phyloP scores from a whole-genome alignment of 2,329 filamentous ascomycete species.

The Aspergillus neoniger region DNA sequence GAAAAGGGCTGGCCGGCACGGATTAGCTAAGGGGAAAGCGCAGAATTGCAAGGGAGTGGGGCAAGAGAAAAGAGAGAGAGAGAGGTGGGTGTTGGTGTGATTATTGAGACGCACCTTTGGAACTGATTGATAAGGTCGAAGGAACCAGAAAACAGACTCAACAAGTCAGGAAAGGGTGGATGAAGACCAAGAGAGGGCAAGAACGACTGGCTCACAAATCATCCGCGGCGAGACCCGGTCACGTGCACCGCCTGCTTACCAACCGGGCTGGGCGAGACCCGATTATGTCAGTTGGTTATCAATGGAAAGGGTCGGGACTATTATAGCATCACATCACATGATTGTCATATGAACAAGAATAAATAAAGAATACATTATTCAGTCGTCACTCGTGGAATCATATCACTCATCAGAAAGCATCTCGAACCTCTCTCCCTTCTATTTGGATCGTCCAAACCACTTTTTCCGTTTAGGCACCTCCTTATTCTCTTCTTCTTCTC shows the following conservation, averaged over 20 bases:
- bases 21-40: conserved; percentile 23
- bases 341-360: too few relatives aligned
- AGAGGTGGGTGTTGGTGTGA: too few relatives aligned
- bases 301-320: neutral
- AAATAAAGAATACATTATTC: too few relatives aligned
- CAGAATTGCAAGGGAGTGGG: too few relatives aligned
- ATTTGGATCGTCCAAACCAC: conserved; percentile 33
- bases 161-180: neutral
- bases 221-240: conserved; percentile 18
- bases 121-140: conserved; percentile 1
- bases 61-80: too few relatives aligned
- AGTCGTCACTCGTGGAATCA: neutral
- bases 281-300: conserved; percentile 16
- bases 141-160: conserved; percentile 5
- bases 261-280: conserved; percentile 24
- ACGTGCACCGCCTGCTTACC: conserved; percentile 21
- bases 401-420: neutral
- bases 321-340: neutral
- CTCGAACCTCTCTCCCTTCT: conserved; percentile 15
- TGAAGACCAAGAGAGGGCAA: too few relatives aligned
- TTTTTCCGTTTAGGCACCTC: conserved; percentile 27
- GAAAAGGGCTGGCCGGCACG: conserved; percentile 17
- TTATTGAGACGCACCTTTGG: neutral
- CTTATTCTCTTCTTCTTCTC: conserved; percentile 11
- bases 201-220: conserved; percentile 8